Base-by-base conservation (phyloP, 2,329 filamentous ascomycete genomes). In the Venturiaceae sp. region DNA sequence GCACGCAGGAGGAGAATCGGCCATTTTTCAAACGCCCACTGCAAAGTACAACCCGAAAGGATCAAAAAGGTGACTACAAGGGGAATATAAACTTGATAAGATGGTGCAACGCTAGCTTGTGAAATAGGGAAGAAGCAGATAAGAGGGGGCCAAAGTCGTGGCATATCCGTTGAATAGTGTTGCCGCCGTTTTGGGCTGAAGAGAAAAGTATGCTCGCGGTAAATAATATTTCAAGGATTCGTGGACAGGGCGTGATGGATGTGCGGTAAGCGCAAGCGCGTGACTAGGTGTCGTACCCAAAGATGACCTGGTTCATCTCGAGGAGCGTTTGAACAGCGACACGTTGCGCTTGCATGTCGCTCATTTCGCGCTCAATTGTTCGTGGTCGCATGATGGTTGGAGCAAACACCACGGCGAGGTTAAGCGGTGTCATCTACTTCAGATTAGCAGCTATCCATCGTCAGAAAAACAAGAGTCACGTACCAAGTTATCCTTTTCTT, bases 351-450 rank as follows among this genome's bases (percentile, higher is more conserved):
- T 94, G 88, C 80, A 96, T 95, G 70, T 99, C 94, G 32, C 86
- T 92, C 85, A 99, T 95, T 72, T 99, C 94, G 61, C 91, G 85
- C 71, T 95, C 90, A 61, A 97, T 82, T 67, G 87, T 92, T 68
- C 85, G 81, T 59, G 95, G 91, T 65, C 92, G 84, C 90, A 99
- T 95, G 65, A 99, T 95, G 1, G 94, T 99, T 7, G 94, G 94
- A 8, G 94, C 94, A 70, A 99, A 99, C 37, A 99, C 94, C 44
- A 99, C 94, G 3, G 94, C 91, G 61, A 97, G 76, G 69, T 99
- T 99, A 74, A 95, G 89, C 59, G 92, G 89, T 26, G 90, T 96
- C 94, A 99, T 99, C 84, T 89, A 37, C 8, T 7, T 8, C 30
- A 11, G 1, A 26, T 61, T 54, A 60, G 58, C 44, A 50, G 30